Evolutionary conservation across 495 filamentous ascomycete species (phyloP).

Genomic region (Neurospora sp.): DNA sequence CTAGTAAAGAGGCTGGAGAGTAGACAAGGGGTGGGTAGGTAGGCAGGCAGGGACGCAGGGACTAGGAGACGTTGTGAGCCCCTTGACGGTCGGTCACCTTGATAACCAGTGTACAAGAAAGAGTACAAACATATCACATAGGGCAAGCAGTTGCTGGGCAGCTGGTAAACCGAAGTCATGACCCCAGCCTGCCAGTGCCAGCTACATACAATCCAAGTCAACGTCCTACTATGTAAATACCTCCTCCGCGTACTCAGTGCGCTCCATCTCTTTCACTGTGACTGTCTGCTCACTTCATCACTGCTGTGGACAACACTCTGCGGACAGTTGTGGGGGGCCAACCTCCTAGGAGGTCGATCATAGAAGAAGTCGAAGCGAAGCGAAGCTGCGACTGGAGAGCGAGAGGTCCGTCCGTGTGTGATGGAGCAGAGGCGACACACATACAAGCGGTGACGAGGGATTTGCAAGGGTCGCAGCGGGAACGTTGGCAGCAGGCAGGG

Average conservation of each 20-base stretch:
- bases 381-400: not conserved
- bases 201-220: not conserved
- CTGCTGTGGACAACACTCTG: not conserved
- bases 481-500: not conserved
- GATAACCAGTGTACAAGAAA: not conserved
- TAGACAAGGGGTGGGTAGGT: not conserved
- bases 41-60: not conserved
- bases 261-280: not conserved
- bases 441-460: not conserved
- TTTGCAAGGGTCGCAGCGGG: not conserved
- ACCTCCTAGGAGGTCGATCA: not conserved
- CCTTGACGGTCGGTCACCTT: not conserved
- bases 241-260: not conserved
- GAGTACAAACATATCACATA: not conserved
- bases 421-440: not conserved
- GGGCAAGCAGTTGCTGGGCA: not conserved
- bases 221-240: not conserved
- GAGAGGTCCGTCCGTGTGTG: not conserved
- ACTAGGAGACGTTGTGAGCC: not conserved
- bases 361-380: not conserved
- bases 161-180: not conserved
- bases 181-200: too few species aligned
- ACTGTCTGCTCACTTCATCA: not conserved
- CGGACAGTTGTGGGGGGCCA: not conserved
- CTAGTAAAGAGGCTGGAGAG: not conserved